Percentiles rank a stretch among this genome's conserved stretches.
Conservation (phyloP, 345 rosid genomes). For the Rhodomyrtus tomentosa region DNA sequence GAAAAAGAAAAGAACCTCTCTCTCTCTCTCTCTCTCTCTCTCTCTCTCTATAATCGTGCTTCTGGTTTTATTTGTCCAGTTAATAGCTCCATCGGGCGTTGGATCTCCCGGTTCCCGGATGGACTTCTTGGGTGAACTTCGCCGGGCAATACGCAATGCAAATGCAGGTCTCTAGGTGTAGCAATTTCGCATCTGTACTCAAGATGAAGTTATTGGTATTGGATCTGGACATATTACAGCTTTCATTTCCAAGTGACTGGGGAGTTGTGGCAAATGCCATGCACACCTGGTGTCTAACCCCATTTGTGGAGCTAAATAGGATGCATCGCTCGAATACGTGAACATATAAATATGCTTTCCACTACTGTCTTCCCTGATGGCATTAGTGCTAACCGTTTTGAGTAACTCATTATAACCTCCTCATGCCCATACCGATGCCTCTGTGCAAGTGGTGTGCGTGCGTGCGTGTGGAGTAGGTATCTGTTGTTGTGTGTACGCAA, state of each 20-base stretch:
- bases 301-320: not conserved
- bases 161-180: conserved; percentile 15
- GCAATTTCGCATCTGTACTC: not conserved
- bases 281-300: not conserved
- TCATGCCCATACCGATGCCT: not conserved
- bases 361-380: not conserved
- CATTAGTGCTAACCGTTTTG: not conserved
- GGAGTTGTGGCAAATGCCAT: not conserved
- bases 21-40: not conserved
- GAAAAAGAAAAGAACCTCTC: not conserved
- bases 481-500: not conserved
- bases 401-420: not conserved
- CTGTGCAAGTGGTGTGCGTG: not conserved
- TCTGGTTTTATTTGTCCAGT: not conserved
- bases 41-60: not conserved
- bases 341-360: not conserved
- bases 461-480: not conserved
- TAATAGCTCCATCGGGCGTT: not conserved
- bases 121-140: conserved; percentile 54
- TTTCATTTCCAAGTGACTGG: not conserved
- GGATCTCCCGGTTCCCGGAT: conserved; percentile 16
- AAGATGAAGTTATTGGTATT: not conserved
- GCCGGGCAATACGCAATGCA: conserved; percentile 24
- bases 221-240: not conserved
- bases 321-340: not conserved